phyloP scores from a whole-genome alignment of 108 stramenopile species.

The Hondaea fermentalgiana region DNA sequence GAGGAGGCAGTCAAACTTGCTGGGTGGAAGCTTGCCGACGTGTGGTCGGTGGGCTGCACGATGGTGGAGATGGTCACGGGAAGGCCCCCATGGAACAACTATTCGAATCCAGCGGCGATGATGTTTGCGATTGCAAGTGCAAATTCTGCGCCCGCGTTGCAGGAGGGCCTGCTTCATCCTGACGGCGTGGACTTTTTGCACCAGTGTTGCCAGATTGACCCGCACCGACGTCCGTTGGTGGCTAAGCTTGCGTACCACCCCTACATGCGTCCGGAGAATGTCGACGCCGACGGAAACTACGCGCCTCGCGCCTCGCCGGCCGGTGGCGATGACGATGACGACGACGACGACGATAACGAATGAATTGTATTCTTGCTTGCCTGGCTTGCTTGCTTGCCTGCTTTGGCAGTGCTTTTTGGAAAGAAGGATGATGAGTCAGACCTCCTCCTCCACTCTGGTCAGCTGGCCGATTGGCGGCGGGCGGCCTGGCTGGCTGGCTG shows the following conservation, averaged over 20 bases:
- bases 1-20: not conserved
- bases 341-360: too few relatives aligned
- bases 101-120: constrained; percentile 31
- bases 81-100: constrained; percentile 40
- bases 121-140: constrained; percentile 39
- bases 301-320: not conserved
- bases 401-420: too few relatives aligned
- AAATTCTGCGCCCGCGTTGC: not conserved
- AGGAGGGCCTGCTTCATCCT: not conserved
- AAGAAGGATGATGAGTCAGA: too few relatives aligned
- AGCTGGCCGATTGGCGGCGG: too few relatives aligned
- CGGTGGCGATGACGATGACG: not conserved
- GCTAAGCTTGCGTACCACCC: constrained; percentile 18
- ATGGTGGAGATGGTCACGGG: constrained; percentile 62
- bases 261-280: constrained; percentile 5
- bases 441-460: too few relatives aligned
- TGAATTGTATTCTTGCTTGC: too few relatives aligned
- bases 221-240: constrained; percentile 19
- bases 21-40: constrained; percentile 51
- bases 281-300: not conserved
- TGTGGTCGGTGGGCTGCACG: constrained; percentile 62
- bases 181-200: constrained; percentile 13
- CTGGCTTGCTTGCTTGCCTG: too few relatives aligned
- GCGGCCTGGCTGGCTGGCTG: too few relatives aligned
- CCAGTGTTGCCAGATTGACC: constrained; percentile 26